phyloP scores from a whole-genome alignment of 495 filamentous ascomycete species.

The Parathielavia hyrcaniae region DNA sequence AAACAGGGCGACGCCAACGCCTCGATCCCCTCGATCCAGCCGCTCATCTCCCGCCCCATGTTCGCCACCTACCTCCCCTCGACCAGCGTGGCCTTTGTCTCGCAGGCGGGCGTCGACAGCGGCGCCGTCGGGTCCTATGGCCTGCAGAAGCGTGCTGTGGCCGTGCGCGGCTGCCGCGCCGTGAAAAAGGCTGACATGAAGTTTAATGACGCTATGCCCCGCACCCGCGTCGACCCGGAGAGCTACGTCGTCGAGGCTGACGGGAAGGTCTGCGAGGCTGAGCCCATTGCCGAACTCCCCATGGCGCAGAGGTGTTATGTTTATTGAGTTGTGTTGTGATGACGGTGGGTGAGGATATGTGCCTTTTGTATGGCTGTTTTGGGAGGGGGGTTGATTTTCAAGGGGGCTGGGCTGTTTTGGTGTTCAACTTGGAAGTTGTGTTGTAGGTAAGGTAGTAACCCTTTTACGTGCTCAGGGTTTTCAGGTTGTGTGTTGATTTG shows the following conservation, averaged over 20 bases:
- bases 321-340: constrained; percentile 45
- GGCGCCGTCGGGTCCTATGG: constrained; percentile 65
- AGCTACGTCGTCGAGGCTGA: constrained; percentile 87
- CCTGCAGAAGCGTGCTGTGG: constrained; percentile 72
- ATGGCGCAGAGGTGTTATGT: constrained; percentile 77
- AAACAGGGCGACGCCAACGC: constrained; percentile 86
- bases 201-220: constrained; percentile 79
- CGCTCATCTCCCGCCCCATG: constrained; percentile 80
- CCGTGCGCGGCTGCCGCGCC: constrained; percentile 71
- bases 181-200: constrained; percentile 92
- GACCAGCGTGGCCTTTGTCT: constrained; percentile 79
- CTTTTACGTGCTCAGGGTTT: too few relatives aligned
- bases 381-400: too few relatives aligned
- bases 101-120: constrained; percentile 57
- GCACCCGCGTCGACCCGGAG: constrained; percentile 93
- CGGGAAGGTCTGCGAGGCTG: constrained; percentile 65
- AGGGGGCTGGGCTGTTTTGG: too few relatives aligned
- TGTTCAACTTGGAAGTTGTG: too few relatives aligned
- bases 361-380: neutral
- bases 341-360: too few relatives aligned
- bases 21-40: constrained; percentile 86
- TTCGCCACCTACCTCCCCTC: constrained; percentile 68
- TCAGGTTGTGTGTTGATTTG: too few relatives aligned
- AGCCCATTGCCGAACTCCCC: constrained; percentile 66
- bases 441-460: too few relatives aligned